These are phyloP conservation scores for Paramyrothecium roridum DNA, from an alignment of 2,329 filamentous ascomycete genomes.

Conservation along the genomic window DNA sequence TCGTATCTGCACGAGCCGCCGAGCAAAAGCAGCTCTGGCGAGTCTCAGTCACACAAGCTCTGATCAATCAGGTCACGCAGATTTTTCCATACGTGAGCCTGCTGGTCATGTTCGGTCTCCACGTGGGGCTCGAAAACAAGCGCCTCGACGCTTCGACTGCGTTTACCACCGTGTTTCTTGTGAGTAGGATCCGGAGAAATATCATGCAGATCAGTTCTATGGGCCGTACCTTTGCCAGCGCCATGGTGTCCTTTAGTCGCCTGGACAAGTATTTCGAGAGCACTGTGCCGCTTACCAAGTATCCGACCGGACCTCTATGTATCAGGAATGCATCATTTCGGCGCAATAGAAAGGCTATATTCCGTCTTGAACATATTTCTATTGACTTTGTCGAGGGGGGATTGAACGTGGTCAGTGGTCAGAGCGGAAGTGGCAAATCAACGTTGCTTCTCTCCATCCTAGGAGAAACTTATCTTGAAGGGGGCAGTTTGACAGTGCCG, in stretches of 20 bases:
- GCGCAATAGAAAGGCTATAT: slow-evolving; percentile 46
- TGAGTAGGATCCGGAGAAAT: slow-evolving; percentile 51
- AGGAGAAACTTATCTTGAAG: slow-evolving; percentile 50
- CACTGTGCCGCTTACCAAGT: slow-evolving; percentile 43
- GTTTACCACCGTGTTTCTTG: slow-evolving; percentile 53
- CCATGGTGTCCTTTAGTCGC: slow-evolving; percentile 42
- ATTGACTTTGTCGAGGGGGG: slow-evolving; percentile 51
- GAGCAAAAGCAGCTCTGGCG: slow-evolving; percentile 55
- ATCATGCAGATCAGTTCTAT: slow-evolving; percentile 46
- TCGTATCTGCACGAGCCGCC: slow-evolving; percentile 43
- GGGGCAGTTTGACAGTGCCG: slow-evolving; percentile 44
- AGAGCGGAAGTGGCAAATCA: slow-evolving; percentile 56
- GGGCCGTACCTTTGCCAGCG: slow-evolving; percentile 28
- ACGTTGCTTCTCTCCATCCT: slow-evolving; percentile 52
- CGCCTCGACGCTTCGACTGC: slow-evolving; percentile 53
- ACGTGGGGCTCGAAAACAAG: slow-evolving; percentile 44
- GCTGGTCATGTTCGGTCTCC: slow-evolving; percentile 50
- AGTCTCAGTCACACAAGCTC: slow-evolving; percentile 43
- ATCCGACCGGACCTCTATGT: slow-evolving; percentile 45
- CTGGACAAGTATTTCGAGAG: slow-evolving; percentile 53
- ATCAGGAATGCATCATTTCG: slow-evolving; percentile 45
- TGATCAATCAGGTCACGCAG: slow-evolving; percentile 47
- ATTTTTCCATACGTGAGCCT: slow-evolving; percentile 49
- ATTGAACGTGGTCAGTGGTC: slow-evolving; percentile 51
- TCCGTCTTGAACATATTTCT: slow-evolving; percentile 44